Conservation (phyloP, 148 eudicot genomes). For the Cornus suecica region DNA sequence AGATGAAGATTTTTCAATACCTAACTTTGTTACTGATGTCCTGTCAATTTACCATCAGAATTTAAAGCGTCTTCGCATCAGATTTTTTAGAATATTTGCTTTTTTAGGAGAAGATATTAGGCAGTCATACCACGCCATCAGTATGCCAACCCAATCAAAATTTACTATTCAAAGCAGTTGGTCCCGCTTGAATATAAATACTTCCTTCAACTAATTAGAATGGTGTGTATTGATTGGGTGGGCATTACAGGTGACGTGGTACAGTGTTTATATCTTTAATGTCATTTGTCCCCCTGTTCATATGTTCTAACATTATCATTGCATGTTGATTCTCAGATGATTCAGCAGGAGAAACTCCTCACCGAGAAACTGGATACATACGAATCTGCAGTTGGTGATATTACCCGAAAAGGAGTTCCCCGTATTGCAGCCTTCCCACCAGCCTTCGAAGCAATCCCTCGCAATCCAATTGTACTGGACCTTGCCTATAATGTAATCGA, state of each 20-base stretch:
- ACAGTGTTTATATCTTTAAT: not conserved
- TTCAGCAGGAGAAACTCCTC: constrained; percentile 62
- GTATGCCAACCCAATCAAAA: too few relatives aligned
- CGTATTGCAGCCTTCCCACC: constrained; percentile 77
- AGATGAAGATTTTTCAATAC: not conserved
- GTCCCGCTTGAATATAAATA: too few relatives aligned
- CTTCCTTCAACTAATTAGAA: too few relatives aligned
- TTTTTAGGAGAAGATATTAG: too few relatives aligned
- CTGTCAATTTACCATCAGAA: not conserved
- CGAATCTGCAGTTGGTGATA: constrained; percentile 73
- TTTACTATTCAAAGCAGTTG: too few relatives aligned
- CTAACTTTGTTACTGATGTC: not conserved
- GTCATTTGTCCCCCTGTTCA: not conserved
- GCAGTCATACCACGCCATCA: too few relatives aligned
- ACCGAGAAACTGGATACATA: constrained; percentile 71
- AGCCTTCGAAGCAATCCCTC: constrained; percentile 62
- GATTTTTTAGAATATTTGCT: not conserved
- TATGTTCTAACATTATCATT: not conserved
- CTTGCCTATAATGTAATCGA: constrained; percentile 72
- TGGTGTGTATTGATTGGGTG: too few relatives aligned
- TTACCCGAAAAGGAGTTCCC: constrained; percentile 55
- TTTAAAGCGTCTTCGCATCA: not conserved
- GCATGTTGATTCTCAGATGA: constrained; percentile 11
- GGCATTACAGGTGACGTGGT: too few relatives aligned
- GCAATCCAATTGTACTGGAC: constrained; percentile 80